phyloP scores from a whole-genome alignment of 495 filamentous ascomycete species.

The Penicilliopsis zonata region DNA sequence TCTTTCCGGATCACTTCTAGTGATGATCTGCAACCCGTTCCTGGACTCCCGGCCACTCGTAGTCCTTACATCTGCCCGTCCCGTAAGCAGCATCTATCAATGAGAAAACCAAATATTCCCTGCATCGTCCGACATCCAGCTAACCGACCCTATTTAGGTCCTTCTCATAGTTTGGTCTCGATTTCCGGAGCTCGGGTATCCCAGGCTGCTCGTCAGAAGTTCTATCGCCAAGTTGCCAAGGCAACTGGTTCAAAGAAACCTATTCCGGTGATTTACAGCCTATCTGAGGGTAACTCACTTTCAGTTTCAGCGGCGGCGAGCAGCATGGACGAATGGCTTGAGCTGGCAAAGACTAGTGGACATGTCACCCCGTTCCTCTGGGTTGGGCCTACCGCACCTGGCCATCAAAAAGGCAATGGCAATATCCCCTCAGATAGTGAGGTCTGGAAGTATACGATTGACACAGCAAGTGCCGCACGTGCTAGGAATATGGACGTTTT shows the following conservation, averaged over 20 bases:
- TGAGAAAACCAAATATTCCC: background rate
- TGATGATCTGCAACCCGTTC: constrained; percentile 9
- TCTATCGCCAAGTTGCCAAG: constrained; percentile 14
- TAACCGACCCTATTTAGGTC: constrained; percentile 23
- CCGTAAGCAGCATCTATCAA: constrained; percentile 6
- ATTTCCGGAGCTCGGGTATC: constrained; percentile 21
- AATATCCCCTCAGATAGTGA: constrained; percentile 24
- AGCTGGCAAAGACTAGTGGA: constrained; percentile 19
- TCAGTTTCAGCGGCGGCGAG: constrained; percentile 17
- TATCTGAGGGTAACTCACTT: constrained; percentile 24
- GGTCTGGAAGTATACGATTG: constrained; percentile 29
- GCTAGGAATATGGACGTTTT: constrained; percentile 27
- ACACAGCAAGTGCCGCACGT: constrained; percentile 22
- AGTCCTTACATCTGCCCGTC: constrained; percentile 12
- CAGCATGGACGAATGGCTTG: constrained; percentile 35
- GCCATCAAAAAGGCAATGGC: constrained; percentile 22
- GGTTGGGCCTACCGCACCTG: constrained; percentile 36
- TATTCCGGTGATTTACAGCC: constrained; percentile 31
- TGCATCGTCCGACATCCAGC: too few species aligned
- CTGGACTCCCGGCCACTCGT: constrained; percentile 5
- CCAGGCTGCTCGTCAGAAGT: constrained; percentile 10
- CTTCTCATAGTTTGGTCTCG: constrained; percentile 25
- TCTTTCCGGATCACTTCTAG: constrained; percentile 21
- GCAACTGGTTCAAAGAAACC: constrained; percentile 24
- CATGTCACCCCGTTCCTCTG: constrained; percentile 34